A percentile compares a stretch with the other conserved stretches of the same genome.
Evolutionary conservation across 164 flowering plant genomes (phyloP).

Genomic region (Tetrastigma voinierianum): DNA sequence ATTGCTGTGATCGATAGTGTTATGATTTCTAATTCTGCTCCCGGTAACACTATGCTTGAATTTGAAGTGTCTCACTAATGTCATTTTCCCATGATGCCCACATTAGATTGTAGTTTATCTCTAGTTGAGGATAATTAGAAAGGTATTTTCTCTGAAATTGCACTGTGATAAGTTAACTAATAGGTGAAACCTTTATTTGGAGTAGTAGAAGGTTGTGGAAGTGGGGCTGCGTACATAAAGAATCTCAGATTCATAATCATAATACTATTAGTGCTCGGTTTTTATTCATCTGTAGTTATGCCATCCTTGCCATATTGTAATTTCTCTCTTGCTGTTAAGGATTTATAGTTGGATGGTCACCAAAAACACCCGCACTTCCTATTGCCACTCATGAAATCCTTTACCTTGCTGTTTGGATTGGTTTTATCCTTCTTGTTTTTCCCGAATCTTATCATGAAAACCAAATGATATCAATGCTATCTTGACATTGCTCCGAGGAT

Average conservation of each 20-base stretch:
- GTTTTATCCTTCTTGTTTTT: background rate
- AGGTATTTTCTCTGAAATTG: background rate
- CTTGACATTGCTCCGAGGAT: background rate
- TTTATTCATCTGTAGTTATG: background rate
- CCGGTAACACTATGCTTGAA: background rate
- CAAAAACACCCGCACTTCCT: background rate
- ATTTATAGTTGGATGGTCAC: background rate
- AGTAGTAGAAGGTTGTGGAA: background rate
- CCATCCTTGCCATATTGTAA: background rate
- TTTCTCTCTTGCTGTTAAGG: background rate
- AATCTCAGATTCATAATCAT: no score
- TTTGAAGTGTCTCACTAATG: background rate
- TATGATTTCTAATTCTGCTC: background rate
- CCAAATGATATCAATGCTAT: background rate
- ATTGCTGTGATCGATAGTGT: no score
- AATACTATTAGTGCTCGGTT: background rate
- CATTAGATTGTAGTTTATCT: background rate
- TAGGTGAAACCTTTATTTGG: background rate
- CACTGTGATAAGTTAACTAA: background rate
- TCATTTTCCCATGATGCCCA: background rate
- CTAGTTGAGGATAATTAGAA: background rate
- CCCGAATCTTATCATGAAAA: background rate
- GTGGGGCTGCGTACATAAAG: no score
- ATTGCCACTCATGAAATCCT: background rate
- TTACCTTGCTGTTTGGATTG: slow-evolving; percentile 1